A percentile compares a stretch with the other conserved stretches of the same genome.
These are phyloP conservation scores for Gnomoniopsis smithogilvyi DNA, from an alignment of 2,329 filamentous ascomycete genomes.

Conservation along the genomic window DNA sequence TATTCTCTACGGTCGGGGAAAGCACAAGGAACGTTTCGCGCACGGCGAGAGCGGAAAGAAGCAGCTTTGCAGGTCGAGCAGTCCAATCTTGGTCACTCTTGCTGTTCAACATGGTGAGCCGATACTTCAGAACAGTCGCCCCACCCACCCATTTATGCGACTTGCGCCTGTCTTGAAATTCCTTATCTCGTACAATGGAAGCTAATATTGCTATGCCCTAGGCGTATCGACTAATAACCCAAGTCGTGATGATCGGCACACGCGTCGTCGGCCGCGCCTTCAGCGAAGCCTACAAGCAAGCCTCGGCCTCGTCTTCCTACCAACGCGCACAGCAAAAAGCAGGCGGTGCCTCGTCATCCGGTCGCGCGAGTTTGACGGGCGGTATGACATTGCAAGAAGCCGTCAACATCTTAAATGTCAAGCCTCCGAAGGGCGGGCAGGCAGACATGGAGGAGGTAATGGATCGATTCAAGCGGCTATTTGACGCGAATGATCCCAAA, in stretches of 20 bases:
- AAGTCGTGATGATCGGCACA: constrained; percentile 85
- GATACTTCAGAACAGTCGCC: background rate
- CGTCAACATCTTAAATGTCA: constrained; percentile 95
- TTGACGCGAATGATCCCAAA: constrained; percentile 90
- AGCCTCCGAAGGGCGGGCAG: constrained; percentile 76
- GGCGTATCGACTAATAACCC: constrained; percentile 93
- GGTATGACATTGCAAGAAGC: constrained; percentile 94
- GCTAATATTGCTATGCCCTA: constrained; percentile 32
- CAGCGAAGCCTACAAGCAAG: constrained; percentile 92
- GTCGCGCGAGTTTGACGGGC: constrained; percentile 47
- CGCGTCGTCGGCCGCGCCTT: constrained; percentile 93
- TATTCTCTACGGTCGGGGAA: background rate
- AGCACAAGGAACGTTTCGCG: background rate
- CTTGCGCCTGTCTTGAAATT: background rate
- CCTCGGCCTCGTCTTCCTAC: constrained; percentile 81
- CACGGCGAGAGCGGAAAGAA: background rate
- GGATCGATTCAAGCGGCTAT: constrained; percentile 88
- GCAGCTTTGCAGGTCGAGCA: background rate
- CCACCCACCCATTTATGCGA: background rate
- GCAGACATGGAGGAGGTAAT: constrained; percentile 76
- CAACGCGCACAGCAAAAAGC: constrained; percentile 67
- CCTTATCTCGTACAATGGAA: background rate
- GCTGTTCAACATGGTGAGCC: constrained; percentile 22
- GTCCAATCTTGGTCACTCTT: constrained; percentile 8
- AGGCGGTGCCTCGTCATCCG: constrained; percentile 37